Conservation (phyloP, 495 filamentous ascomycete species). For the Letharia lupina region DNA sequence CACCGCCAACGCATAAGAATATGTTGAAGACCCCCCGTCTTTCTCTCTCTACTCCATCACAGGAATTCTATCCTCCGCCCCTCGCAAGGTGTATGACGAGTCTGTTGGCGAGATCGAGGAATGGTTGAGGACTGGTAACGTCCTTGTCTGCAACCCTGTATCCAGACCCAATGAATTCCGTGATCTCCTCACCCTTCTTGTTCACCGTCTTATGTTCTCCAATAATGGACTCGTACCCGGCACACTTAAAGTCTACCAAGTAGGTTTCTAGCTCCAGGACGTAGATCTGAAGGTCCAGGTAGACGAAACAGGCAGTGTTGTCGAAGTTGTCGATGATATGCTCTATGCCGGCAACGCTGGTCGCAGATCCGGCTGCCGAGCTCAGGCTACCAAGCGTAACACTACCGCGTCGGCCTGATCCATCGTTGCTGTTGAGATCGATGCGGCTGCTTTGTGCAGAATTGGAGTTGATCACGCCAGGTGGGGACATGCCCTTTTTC, state of each 20-base stretch:
- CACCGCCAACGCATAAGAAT: neutral
- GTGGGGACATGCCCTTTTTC: slow-evolving; percentile 60
- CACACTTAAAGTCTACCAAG: slow-evolving; percentile 97
- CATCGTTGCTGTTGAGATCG: slow-evolving; percentile 39
- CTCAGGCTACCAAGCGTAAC: slow-evolving; percentile 34
- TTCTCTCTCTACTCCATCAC: neutral
- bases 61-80: slow-evolving; percentile 5
- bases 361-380: slow-evolving; percentile 35
- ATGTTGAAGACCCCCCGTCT: neutral
- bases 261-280: slow-evolving; percentile 89
- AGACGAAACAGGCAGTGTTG: slow-evolving; percentile 60
- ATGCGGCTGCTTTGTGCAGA: slow-evolving; percentile 51
- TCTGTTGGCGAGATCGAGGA: slow-evolving; percentile 47
- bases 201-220: slow-evolving; percentile 35
- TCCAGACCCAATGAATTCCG: slow-evolving; percentile 16
- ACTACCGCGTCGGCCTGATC: slow-evolving; percentile 41
- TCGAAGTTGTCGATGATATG: slow-evolving; percentile 23
- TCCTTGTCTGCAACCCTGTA: slow-evolving; percentile 38
- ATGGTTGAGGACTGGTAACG: slow-evolving; percentile 48
- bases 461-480: slow-evolving; percentile 42
- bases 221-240: slow-evolving; percentile 83
- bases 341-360: slow-evolving; percentile 28
- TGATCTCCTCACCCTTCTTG: slow-evolving; percentile 18
- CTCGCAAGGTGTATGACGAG: slow-evolving; percentile 46
- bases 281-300: slow-evolving; percentile 94